Base-by-base conservation (phyloP, 345 rosid genomes). In the Melastoma malabathricum region DNA sequence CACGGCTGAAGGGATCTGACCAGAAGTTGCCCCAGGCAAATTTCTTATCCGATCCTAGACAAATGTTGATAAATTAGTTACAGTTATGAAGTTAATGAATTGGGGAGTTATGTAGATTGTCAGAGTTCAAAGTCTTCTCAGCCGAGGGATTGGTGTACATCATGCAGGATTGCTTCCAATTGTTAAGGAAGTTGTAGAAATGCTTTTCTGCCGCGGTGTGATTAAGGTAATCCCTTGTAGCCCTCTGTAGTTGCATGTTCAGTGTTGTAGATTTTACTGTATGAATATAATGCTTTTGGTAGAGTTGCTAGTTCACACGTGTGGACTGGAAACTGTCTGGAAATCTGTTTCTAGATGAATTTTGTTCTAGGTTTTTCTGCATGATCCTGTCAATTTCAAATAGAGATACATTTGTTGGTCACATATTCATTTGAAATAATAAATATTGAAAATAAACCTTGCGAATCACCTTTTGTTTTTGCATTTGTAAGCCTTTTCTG, bases 101-200 rank as follows among this genome's bases (percentile, higher is more conserved):
- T 68, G 53, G 50, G 59, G 57, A 61, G 59, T 44, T 59, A 20
- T 63, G 46, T 63, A 90, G 98, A 89, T 90, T 65, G 85, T 84
- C 59, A 75, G 89, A 77, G 86, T 90, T 59, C 96, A 87, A 69
- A 75, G 71, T 72, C 84, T 86, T 75, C 96, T 90, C 62, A 70
- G 59, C 54, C 65, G 94, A 72, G 98, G 98, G 59, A 80, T 90
- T 18, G 98, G 93, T 67, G 87, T 90, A 60, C 98, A 90, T 71
- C 98, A 90, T 77, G 98, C 96, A 55, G 98, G 98, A 56, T 63
- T 90, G 69, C 98, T 90, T 67, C 98, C 98, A 54, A 90, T 90
- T 66, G 95, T 90, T 65, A 90, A 90, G 75, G 98, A 90, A 74
- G 98, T 90, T 34, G 86, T 90, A 58, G 98, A 90, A 67, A 90